Base-by-base conservation (phyloP, 2,329 filamentous ascomycete genomes). In the Pestalotiopsis sp. region DNA sequence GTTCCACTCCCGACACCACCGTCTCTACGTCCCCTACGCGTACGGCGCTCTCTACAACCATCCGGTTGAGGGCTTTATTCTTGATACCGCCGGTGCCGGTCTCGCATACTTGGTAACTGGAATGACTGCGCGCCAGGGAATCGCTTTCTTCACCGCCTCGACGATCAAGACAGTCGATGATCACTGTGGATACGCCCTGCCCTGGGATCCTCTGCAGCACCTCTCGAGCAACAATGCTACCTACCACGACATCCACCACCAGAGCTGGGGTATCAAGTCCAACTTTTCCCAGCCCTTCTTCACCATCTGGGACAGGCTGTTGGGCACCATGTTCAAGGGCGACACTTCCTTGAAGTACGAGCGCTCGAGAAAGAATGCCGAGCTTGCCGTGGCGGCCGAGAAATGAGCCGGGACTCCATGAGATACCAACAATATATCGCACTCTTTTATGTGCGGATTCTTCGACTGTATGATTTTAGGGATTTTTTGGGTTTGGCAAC, bases 31-130 rank as follows among this genome's bases (percentile, higher is more conserved):
- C 3, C 96, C 96, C 2, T 99, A 98, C 80, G 96, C 96, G 3
- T 99, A 95, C 80, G 96, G 96, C 68, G 96, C 96, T 20, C 88
- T 98, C 12, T 99, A 98, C 86, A 98, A 98, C 81, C 95, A 98
- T 78, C 95, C 95, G 0, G 84, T 98, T 63, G 96, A 98, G 82
- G 95, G 95, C 11, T 97, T 99, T 78, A 86, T 97, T 45, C 88
- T 98, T 71, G 96, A 99, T 79, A 98, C 95, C 0, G 87, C 94
- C 14, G 95, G 96, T 68, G 93, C 95, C 11, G 93, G 93, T 27
- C 80, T 98, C 49, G 93, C 89, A 25, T 98, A 97, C 83, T 91
- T 97, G 76, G 77, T 92, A 13, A 89, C 93, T 0, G 87, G 92
- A 70, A 92, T 98, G 92, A 94, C 90, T n/a, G 86, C 91, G 63